Percentiles rank a stretch among this genome's conserved stretches.
These are phyloP conservation scores for Clavispora vitiphila DNA, from an alignment of 805 yeast genomes.

Conservation along the genomic window DNA sequence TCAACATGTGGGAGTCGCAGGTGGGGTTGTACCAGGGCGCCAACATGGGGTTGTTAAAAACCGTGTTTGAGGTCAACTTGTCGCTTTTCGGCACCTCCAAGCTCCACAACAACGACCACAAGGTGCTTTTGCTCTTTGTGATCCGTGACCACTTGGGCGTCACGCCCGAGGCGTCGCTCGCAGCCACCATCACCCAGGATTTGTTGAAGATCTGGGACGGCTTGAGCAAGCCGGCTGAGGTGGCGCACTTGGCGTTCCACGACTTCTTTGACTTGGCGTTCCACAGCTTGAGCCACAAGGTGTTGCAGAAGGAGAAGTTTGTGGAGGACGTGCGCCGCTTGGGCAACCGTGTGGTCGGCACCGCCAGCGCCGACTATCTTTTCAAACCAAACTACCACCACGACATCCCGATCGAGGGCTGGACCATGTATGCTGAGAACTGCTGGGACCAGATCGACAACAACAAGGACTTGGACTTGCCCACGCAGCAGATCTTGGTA, in stretches of 20 bases:
- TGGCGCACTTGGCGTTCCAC: constrained; percentile 47
- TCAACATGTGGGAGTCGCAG: constrained; percentile 96
- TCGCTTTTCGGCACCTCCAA: constrained; percentile 68
- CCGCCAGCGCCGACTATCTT: constrained; percentile 29
- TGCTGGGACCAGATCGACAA: constrained; percentile 93
- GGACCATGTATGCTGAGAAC: constrained; percentile 86
- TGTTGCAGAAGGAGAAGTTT: constrained; percentile 73
- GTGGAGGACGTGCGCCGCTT: constrained; percentile 51
- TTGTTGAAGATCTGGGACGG: constrained; percentile 73
- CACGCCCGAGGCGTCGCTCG: constrained; percentile 72
- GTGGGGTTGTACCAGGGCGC: constrained; percentile 97
- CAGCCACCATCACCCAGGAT: constrained; percentile 65
- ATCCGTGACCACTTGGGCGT: constrained; percentile 88
- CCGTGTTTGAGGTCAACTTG: constrained; percentile 93
- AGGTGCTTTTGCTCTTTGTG: constrained; percentile 75
- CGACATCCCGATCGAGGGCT: constrained; percentile 88
- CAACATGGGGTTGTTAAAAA: constrained; percentile 89
- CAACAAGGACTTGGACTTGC: constrained; percentile 91
- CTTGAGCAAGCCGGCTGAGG: constrained; percentile 66
- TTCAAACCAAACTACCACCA: constrained; percentile 76
- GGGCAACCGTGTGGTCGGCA: constrained; percentile 54
- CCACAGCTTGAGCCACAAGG: constrained; percentile 78
- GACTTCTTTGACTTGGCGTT: constrained; percentile 87
- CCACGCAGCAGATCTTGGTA: constrained; percentile 93
- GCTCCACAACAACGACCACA: constrained; percentile 38